Base-by-base conservation (phyloP, 163 green algal species). In the Prototheca wickerhamii region DNA sequence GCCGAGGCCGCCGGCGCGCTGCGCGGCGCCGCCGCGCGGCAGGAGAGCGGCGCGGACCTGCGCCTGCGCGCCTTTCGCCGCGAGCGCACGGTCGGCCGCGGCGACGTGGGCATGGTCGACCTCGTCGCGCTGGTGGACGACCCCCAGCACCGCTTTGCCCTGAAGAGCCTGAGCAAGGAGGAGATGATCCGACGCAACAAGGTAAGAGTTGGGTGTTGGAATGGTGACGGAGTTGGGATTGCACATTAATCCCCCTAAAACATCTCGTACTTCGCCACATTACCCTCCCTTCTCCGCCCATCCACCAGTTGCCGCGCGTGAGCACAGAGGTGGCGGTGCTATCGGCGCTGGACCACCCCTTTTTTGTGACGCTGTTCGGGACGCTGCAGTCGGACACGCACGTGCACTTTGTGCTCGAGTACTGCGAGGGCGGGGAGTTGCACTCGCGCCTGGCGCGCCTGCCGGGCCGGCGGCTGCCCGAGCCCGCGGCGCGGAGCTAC, bases 181-280 rank as follows among this genome's bases (percentile, higher is more conserved):
- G 91, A 96, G 74, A 99, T 99, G 88, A 69, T 94, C 54, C 89
- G 96, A 58, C 84, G 93, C 61, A 96, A 97, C 79, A 97, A 97
- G 77, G 83, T 87, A 46, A 51, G 31, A 33, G 42, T 23, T 43
- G 30, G 44, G 18, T 32, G 35, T 26, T 7, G 5, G 32, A n/a
- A 23, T 17, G 60, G 46, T 10, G 29, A 23, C 23, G 37, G 34
- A 31, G 2, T 7, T 23, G 46, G 46, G 52, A 59, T 35, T 59
- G 1, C 52, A 34, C 30, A 18, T 6, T 44, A 21, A 44, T 44
- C 1, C 37, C n/a, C n/a, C n/a, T n/a, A n/a, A n/a, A n/a, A 44
- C 37, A 15, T 44, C 10, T 15, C 37, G 37, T 15, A 10, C 37
- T 21, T 10, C 10, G 37, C 15, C 37, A 44, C 10, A 44, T 44